Conservation (phyloP, 2,329 filamentous ascomycete genomes). For the Elsinoe arachidis region DNA sequence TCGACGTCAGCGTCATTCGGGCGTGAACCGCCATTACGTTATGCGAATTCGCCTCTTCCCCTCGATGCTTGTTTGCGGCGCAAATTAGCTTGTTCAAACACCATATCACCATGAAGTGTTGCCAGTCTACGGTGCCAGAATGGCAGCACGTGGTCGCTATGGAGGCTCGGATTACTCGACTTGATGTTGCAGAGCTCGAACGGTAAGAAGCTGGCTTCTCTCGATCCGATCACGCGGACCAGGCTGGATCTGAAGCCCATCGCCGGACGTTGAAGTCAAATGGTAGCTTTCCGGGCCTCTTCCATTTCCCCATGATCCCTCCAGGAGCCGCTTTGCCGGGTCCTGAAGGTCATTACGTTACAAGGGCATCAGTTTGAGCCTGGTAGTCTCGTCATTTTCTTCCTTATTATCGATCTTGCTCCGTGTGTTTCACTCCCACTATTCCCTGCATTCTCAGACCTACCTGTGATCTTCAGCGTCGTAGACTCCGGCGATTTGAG, state of each 20-base stretch:
- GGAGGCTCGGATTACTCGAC: background rate
- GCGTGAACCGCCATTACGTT: background rate
- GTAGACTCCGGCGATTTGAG: too few species aligned
- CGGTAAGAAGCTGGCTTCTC: background rate
- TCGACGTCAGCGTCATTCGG: background rate
- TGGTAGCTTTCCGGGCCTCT: background rate
- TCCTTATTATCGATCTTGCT: background rate
- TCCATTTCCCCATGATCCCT: background rate
- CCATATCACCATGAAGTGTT: background rate
- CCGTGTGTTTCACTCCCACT: background rate
- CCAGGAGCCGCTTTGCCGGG: constrained; percentile 1
- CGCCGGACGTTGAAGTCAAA: background rate
- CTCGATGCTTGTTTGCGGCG: constrained; percentile 3
- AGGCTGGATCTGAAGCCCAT: background rate
- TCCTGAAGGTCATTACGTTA: background rate
- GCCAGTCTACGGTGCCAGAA: background rate
- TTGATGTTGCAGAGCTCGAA: too few species aligned
- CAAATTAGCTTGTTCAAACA: background rate
- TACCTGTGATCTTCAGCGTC: background rate
- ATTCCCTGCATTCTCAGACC: background rate
- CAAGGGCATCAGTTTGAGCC: constrained; percentile 1
- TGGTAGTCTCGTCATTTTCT: background rate
- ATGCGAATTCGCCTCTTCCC: background rate
- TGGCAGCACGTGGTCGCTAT: background rate
- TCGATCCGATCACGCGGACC: background rate